Evolutionary conservation across 352 stramenopile species (phyloP).

Genomic region (Phytophthora citricola): DNA sequence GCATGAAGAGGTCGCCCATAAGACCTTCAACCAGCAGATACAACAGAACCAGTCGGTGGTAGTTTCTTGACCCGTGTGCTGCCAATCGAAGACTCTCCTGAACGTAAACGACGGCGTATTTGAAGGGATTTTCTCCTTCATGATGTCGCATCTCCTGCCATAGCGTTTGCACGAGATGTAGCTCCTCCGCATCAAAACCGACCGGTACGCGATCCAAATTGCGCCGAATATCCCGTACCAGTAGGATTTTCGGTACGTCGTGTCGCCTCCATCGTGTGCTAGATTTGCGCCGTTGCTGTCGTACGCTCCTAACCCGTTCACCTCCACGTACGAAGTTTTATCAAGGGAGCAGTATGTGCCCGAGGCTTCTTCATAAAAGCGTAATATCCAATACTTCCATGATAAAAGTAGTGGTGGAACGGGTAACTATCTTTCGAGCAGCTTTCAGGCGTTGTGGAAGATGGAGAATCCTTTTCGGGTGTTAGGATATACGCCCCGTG

Average conservation of each 20-base stretch:
- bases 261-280: slow-evolving; percentile 4
- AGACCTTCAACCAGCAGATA: slow-evolving; percentile 32
- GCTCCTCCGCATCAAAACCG: slow-evolving; percentile 11
- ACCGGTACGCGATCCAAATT: slow-evolving; percentile 20
- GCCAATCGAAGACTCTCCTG: slow-evolving; percentile 24
- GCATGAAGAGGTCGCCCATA: slow-evolving; percentile 32
- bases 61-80: slow-evolving; percentile 20
- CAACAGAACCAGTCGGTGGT: slow-evolving; percentile 20
- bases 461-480: background rate
- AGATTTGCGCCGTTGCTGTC: slow-evolving; percentile 12
- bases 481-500: slow-evolving; percentile 12
- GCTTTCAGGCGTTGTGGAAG: slow-evolving; percentile 1
- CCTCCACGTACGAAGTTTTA: slow-evolving; percentile 7
- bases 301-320: slow-evolving; percentile 11
- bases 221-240: slow-evolving; percentile 22
- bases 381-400: slow-evolving; percentile 23
- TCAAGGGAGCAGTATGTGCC: slow-evolving; percentile 13
- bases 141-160: slow-evolving; percentile 11
- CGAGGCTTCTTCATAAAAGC: slow-evolving; percentile 18
- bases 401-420: slow-evolving; percentile 23
- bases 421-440: slow-evolving; percentile 5
- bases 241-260: slow-evolving; percentile 10
- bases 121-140: slow-evolving; percentile 11
- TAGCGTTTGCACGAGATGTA: slow-evolving; percentile 16
- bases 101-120: slow-evolving; percentile 21